Percentiles rank a stretch among this genome's conserved stretches.
phyloP scores from a whole-genome alignment of 805 yeast species.

The Wickerhamomyces xylosicus region DNA sequence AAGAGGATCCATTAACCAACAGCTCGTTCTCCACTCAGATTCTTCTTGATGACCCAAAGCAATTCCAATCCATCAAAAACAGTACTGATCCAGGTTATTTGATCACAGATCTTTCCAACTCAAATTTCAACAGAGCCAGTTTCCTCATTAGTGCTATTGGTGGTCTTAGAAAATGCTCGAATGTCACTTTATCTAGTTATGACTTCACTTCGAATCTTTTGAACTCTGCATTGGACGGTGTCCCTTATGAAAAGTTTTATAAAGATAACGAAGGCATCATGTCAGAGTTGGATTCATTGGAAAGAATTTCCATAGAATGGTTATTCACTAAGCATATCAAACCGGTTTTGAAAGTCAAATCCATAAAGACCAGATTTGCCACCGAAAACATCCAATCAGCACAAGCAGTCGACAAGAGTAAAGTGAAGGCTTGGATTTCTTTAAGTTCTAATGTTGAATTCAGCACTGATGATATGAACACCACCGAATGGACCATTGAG shows the following conservation, averaged over 20 bases:
- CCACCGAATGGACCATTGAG: constrained; percentile 8
- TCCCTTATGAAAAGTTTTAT: constrained; percentile 8
- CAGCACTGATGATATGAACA: constrained; percentile 5
- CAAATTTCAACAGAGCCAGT: constrained; percentile 9
- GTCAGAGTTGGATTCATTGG: constrained; percentile 11
- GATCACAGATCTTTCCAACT: constrained; percentile 7
- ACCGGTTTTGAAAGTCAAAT: constrained; percentile 12
- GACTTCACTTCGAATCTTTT: constrained; percentile 6
- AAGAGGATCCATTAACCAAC: constrained; percentile 9
- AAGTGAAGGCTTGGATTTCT: constrained; percentile 15
- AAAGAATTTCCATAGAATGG: constrained; percentile 20
- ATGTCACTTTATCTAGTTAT: constrained; percentile 13
- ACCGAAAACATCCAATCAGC: not conserved
- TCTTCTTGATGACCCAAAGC: constrained; percentile 26
- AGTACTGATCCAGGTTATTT: constrained; percentile 29
- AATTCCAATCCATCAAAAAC: constrained; percentile 22
- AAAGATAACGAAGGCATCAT: constrained; percentile 5
- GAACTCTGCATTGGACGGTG: constrained; percentile 4
- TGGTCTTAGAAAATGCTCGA: constrained; percentile 29
- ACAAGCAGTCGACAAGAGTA: not conserved
- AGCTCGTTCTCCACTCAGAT: constrained; percentile 5
- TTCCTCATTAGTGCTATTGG: constrained; percentile 30
- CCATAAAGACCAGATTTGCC: constrained; percentile 15
- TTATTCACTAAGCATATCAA: constrained; percentile 15
- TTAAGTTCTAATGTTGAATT: constrained; percentile 15